Percentiles rank a stretch among this genome's conserved stretches.
Evolutionary conservation across 257 asterid species (phyloP).

Genomic region (Solanum arcanum): DNA sequence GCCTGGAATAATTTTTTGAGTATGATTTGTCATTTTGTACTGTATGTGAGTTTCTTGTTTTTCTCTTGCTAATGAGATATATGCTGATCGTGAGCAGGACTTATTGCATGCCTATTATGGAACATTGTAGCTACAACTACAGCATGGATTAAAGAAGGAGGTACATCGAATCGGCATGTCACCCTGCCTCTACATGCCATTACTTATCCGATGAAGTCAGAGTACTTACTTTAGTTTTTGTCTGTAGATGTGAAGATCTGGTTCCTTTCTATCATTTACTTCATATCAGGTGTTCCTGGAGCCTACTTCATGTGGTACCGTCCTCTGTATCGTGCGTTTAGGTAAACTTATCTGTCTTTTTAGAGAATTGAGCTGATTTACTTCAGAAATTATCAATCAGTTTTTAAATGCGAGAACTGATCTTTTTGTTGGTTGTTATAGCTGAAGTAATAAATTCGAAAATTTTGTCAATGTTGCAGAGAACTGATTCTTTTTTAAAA

Average conservation of each 20-base stretch:
- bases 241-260: slow-evolving; percentile 40
- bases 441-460: background rate
- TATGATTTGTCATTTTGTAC: background rate
- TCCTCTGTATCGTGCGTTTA: slow-evolving; percentile 91
- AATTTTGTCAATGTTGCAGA: background rate
- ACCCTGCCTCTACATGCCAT: background rate
- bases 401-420: background rate
- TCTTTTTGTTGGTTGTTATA: background rate
- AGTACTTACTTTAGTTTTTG: background rate
- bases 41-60: background rate
- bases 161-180: slow-evolving; percentile 17
- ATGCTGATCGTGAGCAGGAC: slow-evolving; percentile 42
- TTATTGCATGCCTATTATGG: slow-evolving; percentile 64
- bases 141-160: slow-evolving; percentile 89
- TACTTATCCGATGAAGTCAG: background rate
- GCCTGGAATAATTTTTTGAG: background rate
- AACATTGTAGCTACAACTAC: slow-evolving; percentile 75
- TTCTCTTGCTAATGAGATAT: background rate
- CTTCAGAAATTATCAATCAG: background rate
- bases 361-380: background rate
- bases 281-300: slow-evolving; percentile 92
- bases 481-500: background rate
- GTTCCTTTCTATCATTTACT: slow-evolving; percentile 92
- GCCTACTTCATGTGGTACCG: slow-evolving; percentile 94
- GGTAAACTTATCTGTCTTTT: slow-evolving; percentile 26